These are phyloP conservation scores for Coemansia sp. DNA, from an alignment of 192 early-diverging fungal species.

Conservation along the genomic window DNA sequence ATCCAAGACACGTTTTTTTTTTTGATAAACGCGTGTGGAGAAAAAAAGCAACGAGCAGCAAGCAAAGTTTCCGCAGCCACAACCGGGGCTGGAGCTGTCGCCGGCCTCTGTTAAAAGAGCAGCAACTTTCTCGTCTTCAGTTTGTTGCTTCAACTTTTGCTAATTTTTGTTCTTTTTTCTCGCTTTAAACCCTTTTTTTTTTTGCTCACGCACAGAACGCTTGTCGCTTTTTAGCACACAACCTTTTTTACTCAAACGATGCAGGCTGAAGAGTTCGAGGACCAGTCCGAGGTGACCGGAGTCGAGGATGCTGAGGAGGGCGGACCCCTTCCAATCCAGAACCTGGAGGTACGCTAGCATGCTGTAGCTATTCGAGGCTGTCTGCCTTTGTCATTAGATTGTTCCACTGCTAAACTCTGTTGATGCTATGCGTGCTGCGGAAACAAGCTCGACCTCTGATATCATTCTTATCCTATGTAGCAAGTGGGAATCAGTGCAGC, in stretches of 20 bases:
- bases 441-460: background rate
- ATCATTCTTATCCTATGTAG: slow-evolving; percentile 47
- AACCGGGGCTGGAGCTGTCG: background rate
- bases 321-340: slow-evolving; percentile 55
- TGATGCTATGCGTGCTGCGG: slow-evolving; percentile 3
- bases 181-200: background rate
- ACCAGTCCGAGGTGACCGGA: slow-evolving; percentile 53
- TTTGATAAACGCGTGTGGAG: background rate
- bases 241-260: slow-evolving; percentile 14
- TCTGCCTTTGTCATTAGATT: no score
- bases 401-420: background rate
- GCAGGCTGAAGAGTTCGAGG: slow-evolving; percentile 48
- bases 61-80: slow-evolving; percentile 8
- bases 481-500: slow-evolving; percentile 64
- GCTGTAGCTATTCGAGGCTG: no score
- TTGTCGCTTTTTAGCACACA: background rate
- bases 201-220: background rate
- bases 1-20: no score
- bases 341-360: slow-evolving; percentile 53
- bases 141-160: slow-evolving; percentile 5
- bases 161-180: background rate
- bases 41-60: background rate
- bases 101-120: background rate
- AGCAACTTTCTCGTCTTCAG: background rate
- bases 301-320: slow-evolving; percentile 53